Evolutionary conservation across 495 filamentous ascomycete genomes (phyloP).

Genomic region (Cercophora scortea): DNA sequence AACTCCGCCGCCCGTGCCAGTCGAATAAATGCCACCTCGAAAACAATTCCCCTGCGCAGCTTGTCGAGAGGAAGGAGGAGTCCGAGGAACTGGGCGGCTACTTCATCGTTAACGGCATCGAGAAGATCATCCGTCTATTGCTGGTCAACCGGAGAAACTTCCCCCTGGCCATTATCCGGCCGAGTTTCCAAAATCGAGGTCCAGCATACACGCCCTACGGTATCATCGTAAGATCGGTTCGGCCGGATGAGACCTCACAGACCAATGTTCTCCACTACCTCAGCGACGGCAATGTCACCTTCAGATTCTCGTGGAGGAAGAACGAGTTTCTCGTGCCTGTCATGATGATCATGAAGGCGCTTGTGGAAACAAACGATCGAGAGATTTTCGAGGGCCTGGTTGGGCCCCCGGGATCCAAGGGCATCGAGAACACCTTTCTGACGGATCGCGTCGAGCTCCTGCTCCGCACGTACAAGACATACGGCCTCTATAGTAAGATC

Average conservation of each 20-base stretch:
- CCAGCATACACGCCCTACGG: conserved; percentile 79
- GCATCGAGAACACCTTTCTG: conserved; percentile 80
- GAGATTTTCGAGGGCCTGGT: conserved; percentile 91
- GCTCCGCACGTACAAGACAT: conserved; percentile 85
- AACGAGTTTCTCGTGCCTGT: conserved; percentile 89
- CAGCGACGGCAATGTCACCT: conserved; percentile 87
- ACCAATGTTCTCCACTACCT: conserved; percentile 97
- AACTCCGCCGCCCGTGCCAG: no score
- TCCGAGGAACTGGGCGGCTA: conserved; percentile 90
- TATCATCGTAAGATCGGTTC: conserved; percentile 82
- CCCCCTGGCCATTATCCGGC: conserved; percentile 85
- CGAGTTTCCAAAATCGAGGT: conserved; percentile 80
- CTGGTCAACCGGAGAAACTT: conserved; percentile 84
- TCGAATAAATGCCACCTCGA: conserved; percentile 87
- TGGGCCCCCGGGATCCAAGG: conserved; percentile 62
- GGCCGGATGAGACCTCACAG: conserved; percentile 94
- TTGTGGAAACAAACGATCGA: conserved; percentile 91
- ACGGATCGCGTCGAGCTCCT: conserved; percentile 90
- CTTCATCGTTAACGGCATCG: conserved; percentile 91
- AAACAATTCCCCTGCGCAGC: conserved; percentile 67
- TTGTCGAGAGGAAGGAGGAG: conserved; percentile 84
- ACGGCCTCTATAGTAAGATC: conserved; percentile 67
- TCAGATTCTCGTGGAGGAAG: conserved; percentile 97
- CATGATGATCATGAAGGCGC: conserved; percentile 93
- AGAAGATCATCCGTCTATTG: conserved; percentile 91